Conservation (phyloP, 2,329 filamentous ascomycete species). For the Atkinsonella hypoxylon region DNA sequence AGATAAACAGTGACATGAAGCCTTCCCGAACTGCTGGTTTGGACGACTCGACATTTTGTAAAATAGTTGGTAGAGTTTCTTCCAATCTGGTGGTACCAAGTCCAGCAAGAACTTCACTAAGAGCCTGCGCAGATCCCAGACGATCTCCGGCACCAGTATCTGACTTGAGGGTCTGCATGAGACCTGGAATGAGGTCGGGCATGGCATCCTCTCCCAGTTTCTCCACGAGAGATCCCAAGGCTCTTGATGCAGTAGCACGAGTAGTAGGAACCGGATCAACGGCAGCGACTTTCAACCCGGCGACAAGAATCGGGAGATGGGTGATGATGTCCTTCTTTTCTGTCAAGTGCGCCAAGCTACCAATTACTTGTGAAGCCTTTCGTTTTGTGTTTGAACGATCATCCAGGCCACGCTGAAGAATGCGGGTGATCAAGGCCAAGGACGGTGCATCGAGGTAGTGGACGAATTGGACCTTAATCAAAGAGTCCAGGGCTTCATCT, state of each 20-base stretch:
- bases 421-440: constrained; percentile 85
- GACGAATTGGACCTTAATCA: constrained; percentile 97
- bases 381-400: constrained; percentile 92
- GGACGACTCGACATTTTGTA: constrained; percentile 88
- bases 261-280: constrained; percentile 96
- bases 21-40: constrained; percentile 89
- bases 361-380: constrained; percentile 95
- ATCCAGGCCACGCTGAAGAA: constrained; percentile 80
- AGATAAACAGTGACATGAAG: constrained; percentile 99
- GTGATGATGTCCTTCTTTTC: constrained; percentile 88
- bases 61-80: constrained; percentile 88
- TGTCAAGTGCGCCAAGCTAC: constrained; percentile 90
- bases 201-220: constrained; percentile 95
- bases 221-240: constrained; percentile 90
- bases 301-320: constrained; percentile 84
- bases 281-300: constrained; percentile 76
- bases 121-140: constrained; percentile 88
- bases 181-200: constrained; percentile 90
- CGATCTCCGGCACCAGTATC: constrained; percentile 94
- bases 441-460: constrained; percentile 98
- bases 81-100: constrained; percentile 85
- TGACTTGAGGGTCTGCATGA: constrained; percentile 96
- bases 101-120: constrained; percentile 91
- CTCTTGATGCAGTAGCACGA: constrained; percentile 89
- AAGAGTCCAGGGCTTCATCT: constrained; percentile 79